Evolutionary conservation across 345 rosid genomes (phyloP), one percentile per base, ranked within the genome.

Genomic region (Litchi chinensis): DNA sequence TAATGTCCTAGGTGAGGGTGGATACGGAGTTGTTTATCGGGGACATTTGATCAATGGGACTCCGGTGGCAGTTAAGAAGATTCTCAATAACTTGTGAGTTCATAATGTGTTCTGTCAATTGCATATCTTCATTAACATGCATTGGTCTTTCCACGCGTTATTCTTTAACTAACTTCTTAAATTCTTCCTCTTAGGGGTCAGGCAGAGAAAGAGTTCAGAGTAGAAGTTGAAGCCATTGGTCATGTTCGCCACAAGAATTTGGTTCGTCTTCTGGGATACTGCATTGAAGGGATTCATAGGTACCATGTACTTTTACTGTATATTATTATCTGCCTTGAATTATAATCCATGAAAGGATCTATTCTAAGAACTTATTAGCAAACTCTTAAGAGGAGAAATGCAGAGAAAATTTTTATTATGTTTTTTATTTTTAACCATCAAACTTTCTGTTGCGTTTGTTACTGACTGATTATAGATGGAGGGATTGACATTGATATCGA

Each of bases 181-280:
- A 12, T 76, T 52, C 66, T 68, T 64, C 13, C 13, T 48, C 52
- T n/a, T 57, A 92, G 97, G 86, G 95, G 97, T 75, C 97, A 92
- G 84, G 97, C 97, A 40, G 97, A 92, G 82, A 92, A 92, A 84
- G 97, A 92, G 74, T 92, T 92, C 62, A 84, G 90, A 64, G 95
- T 86, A 62, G 97, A 92, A 79, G 97, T 92, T 39, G 97, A 92
- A 75, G 97, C 97, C 59, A 92, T 92, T 40, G 95, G 97, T 32
- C 97, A 92, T 69, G 97, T 92, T 44, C 94, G 95, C 70, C 97
- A 92, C 85, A 92, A 92, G 81, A 89, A 92, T 80, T 88, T 92
- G 87, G 97, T 92, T 79, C 92, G 95, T 24, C 97, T 92, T 80
- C 82, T 92, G 67, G 97, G 97, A 68, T 92, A 91, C 81, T 92